Percentiles rank a stretch among this genome's conserved stretches.
Evolutionary conservation across 2,329 filamentous ascomycete genomes (phyloP).

Genomic region (Colletotrichum sp.): DNA sequence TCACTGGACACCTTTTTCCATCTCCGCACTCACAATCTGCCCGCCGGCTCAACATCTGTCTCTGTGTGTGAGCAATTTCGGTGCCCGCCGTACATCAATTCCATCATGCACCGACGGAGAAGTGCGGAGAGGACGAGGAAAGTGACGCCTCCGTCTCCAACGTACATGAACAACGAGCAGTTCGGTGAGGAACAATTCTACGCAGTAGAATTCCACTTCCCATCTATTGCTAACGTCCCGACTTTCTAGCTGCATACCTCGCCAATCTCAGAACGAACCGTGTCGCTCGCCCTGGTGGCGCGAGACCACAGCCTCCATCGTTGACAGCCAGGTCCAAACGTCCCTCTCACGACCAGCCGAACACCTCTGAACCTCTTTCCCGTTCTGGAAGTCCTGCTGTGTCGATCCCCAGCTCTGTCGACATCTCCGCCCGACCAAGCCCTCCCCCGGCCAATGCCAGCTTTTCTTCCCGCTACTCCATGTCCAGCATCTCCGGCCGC

Average conservation of each 20-base stretch:
- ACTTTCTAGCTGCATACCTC: conserved; percentile 18
- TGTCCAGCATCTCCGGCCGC: conserved; percentile 45
- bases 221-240: neutral
- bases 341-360: conserved; percentile 30
- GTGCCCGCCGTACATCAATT: neutral
- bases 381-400: neutral
- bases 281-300: conserved; percentile 71
- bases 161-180: conserved; percentile 71
- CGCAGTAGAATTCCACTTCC: neutral
- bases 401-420: conserved; percentile 11
- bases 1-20: neutral
- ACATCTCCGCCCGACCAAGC: conserved; percentile 18
- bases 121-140: conserved; percentile 51
- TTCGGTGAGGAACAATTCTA: conserved; percentile 56
- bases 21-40: neutral
- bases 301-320: conserved; percentile 62
- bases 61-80: neutral
- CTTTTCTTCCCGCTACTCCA: conserved; percentile 56
- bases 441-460: conserved; percentile 36
- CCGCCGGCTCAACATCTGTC: neutral
- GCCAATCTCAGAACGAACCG: conserved; percentile 72
- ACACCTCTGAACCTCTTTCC: conserved; percentile 25
- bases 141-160: conserved; percentile 64
- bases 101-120: conserved; percentile 24
- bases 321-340: conserved; percentile 37